These are phyloP conservation scores for Camelina hispida DNA, from an alignment of 345 rosid species.

Conservation along the genomic window DNA sequence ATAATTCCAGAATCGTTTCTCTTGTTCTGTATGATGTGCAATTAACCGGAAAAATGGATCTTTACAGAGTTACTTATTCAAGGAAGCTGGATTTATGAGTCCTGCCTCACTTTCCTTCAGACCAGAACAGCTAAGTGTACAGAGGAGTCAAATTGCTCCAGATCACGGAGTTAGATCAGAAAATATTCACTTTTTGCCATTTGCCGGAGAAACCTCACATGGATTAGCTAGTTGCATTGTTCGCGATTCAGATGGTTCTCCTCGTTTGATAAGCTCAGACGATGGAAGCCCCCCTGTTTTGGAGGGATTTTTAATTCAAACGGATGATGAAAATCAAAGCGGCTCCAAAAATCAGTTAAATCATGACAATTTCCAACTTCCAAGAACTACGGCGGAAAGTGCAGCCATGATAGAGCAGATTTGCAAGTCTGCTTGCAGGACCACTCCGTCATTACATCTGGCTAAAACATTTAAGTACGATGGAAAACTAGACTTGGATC, in stretches of 20 bases:
- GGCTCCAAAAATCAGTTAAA: conserved; percentile 48
- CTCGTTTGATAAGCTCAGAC: conserved; percentile 32
- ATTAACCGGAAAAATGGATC: conserved; percentile 25
- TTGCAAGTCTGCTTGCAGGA: conserved; percentile 64
- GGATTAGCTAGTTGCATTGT: conserved; percentile 38
- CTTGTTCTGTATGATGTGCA: conserved; percentile 21
- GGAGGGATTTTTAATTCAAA: conserved; percentile 66
- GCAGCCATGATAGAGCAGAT: conserved; percentile 66
- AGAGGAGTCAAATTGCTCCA: conserved; percentile 43
- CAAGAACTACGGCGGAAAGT: conserved; percentile 57
- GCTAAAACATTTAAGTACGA: conserved; percentile 51
- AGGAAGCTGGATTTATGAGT: conserved; percentile 50
- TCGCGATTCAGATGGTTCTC: conserved; percentile 46
- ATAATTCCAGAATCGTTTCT: neutral
- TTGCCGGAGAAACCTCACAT: conserved; percentile 42
- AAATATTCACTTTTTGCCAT: conserved; percentile 42
- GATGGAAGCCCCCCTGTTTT: conserved; percentile 59
- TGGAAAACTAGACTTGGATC: conserved; percentile 49
- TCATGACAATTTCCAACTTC: conserved; percentile 57
- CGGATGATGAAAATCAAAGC: conserved; percentile 47
- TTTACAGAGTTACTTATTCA: conserved; percentile 47
- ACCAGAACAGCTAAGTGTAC: conserved; percentile 41
- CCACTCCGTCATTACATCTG: conserved; percentile 63
- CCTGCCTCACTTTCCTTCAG: conserved; percentile 42
- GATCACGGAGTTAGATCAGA: conserved; percentile 39